These are phyloP conservation scores for Ascochyta pisi DNA, from an alignment of 2,329 filamentous ascomycete species.

Conservation along the genomic window DNA sequence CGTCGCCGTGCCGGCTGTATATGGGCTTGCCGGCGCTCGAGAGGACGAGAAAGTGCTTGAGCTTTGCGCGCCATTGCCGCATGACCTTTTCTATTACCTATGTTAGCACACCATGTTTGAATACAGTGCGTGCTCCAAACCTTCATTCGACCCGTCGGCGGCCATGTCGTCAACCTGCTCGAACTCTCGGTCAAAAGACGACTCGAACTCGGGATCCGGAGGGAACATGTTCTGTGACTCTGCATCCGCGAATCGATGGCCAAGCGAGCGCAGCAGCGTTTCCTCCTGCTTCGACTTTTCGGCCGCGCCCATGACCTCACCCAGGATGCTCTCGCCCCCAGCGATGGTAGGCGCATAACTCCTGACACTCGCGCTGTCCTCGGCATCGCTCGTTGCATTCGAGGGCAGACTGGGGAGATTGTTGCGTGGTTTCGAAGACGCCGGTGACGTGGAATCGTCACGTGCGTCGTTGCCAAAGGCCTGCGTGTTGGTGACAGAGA, in stretches of 20 bases:
- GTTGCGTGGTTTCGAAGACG: conserved; percentile 49
- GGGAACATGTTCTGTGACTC: conserved; percentile 63
- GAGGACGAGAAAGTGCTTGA: conserved; percentile 96
- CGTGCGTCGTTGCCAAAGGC: conserved; percentile 66
- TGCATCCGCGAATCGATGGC: conserved; percentile 60
- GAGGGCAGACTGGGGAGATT: conserved; percentile 49
- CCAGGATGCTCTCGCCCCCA: conserved; percentile 77
- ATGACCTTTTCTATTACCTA: conserved; percentile 59
- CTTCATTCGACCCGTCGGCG: conserved; percentile 63
- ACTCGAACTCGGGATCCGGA: conserved; percentile 59
- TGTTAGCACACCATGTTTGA: conserved; percentile 37
- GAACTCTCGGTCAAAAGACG: conserved; percentile 79
- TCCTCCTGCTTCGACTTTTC: conserved; percentile 68
- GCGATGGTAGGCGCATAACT: conserved; percentile 71
- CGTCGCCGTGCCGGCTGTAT: conserved; percentile 92
- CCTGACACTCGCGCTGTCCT: conserved; percentile 70
- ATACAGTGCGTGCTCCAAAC: conserved; percentile 54
- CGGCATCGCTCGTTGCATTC: conserved; percentile 61
- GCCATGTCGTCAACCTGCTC: conserved; percentile 71
- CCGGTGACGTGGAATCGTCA: conserved; percentile 37
- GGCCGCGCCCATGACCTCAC: conserved; percentile 69
- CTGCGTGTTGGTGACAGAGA: conserved; percentile 81
- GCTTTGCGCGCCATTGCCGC: conserved; percentile 83
- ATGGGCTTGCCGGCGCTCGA: conserved; percentile 97
- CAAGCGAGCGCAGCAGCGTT: conserved; percentile 72